Evolutionary conservation across 208 protist species (phyloP), one percentile per base, ranked within the genome.

Genomic region (Strigomonas oncopelti): DNA sequence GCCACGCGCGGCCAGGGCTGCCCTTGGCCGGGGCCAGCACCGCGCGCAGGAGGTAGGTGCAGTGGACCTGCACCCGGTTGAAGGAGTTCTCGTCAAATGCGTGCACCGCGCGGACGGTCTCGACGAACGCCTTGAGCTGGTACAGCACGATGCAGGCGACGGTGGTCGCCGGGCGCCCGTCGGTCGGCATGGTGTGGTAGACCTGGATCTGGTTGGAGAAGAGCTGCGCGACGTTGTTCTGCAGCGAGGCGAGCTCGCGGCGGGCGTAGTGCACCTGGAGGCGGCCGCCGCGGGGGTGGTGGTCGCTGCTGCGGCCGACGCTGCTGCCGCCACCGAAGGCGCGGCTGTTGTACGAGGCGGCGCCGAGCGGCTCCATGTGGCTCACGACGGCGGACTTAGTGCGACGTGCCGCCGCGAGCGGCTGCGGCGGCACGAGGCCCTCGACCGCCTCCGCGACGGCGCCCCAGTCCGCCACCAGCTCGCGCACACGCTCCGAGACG

Each of bases 141-240:
- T 89, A 92, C 51, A 85, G 51, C 16, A 87, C 69, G 24, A 89
- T 69, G 29, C 78, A 76, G 3, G 46, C 72, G 70, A 94, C 74
- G 5, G 81, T 71, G 4, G 63, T 65, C 22, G 78, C 66, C 22
- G 78, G 62, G 13, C 46, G 48, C 7, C 80, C 72, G 56, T 80
- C 75, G 5, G 38, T 24, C 36, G 89, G 84, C 64, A 72, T 56
- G 16, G 82, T 89, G 25, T 52, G 75, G 55, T 88, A 73, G 63
- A 61, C 32, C 25, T 73, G 61, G 27, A 67, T 69, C 18, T 67
- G 63, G 65, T 83, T 71, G 11, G 81, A 69, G 74, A 93, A 88
- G 34, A 93, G 91, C 65, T 73, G 80, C 29, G 87, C 80, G 22
- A 93, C 84, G 65, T 74, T 88, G 52, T 61, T 75, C 70, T 93